Percentiles rank a stretch among this genome's conserved stretches.
phyloP scores from a whole-genome alignment of 352 stramenopile species.

The Pythium brachiatum region DNA sequence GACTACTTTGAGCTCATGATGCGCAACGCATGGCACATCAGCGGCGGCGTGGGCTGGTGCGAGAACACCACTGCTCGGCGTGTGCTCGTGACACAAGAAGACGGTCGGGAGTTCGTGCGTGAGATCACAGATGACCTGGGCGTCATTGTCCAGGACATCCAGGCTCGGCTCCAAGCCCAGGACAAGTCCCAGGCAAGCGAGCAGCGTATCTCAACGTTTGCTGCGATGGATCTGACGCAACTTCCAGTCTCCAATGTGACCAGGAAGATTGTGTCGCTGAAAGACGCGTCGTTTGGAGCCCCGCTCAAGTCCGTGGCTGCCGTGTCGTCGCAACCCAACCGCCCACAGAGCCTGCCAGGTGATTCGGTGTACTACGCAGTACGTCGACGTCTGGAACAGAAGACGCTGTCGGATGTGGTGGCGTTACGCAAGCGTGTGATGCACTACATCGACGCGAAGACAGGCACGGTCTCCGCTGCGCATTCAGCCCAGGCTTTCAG shows the following conservation, averaged over 20 bases:
- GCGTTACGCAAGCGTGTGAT: conserved; percentile 42
- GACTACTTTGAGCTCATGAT: conserved; percentile 93
- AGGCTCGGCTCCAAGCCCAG: conserved; percentile 35
- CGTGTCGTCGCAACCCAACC: not conserved
- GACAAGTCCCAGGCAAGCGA: conserved; percentile 13
- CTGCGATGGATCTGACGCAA: conserved; percentile 23
- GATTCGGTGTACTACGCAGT: conserved; percentile 46
- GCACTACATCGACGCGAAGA: conserved; percentile 58
- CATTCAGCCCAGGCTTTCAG: conserved; percentile 43
- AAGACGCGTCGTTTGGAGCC: conserved; percentile 44
- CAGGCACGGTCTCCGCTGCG: conserved; percentile 38
- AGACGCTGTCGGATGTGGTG: conserved; percentile 42
- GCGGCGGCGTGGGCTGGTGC: conserved; percentile 42
- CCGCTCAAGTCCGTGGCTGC: conserved; percentile 16
- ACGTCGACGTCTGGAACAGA: conserved; percentile 44
- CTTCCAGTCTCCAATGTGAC: not conserved
- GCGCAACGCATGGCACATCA: conserved; percentile 77
- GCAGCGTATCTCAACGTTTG: conserved; percentile 5
- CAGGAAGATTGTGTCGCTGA: conserved; percentile 55
- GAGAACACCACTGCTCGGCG: conserved; percentile 61
- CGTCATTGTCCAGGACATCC: conserved; percentile 33
- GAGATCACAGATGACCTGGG: conserved; percentile 45
- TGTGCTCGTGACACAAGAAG: conserved; percentile 58
- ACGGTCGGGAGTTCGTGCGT: conserved; percentile 46
- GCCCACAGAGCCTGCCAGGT: conserved; percentile 14